phyloP scores from a whole-genome alignment of 768 basidiomycete genomes.

The Chlorophyllum brunneum region DNA sequence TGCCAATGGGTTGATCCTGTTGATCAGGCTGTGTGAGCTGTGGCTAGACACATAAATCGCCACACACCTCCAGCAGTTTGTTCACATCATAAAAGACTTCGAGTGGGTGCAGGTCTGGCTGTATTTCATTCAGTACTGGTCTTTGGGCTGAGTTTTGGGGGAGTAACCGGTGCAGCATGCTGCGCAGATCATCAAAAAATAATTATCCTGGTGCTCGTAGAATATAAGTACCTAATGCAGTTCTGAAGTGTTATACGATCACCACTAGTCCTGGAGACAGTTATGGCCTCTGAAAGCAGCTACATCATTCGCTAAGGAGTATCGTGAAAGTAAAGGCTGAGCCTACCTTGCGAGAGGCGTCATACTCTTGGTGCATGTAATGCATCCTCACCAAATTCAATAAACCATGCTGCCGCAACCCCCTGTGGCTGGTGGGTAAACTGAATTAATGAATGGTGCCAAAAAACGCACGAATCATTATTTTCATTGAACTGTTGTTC shows the following conservation, averaged over 20 bases:
- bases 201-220: not conserved
- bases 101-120: conserved; percentile 69
- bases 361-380: conserved; percentile 63
- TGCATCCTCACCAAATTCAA: conserved; percentile 78
- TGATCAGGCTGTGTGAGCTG: not conserved
- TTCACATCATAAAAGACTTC: conserved; percentile 75
- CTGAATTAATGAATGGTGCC: not conserved
- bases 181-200: conserved; percentile 23
- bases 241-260: conserved; percentile 74
- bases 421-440: conserved; percentile 36
- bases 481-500: conserved; percentile 82
- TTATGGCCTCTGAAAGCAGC: conserved; percentile 75
- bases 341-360: conserved; percentile 62
- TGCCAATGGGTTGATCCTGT: conserved; percentile 68
- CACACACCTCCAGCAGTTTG: conserved; percentile 63
- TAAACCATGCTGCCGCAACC: conserved; percentile 75
- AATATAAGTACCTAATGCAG: conserved; percentile 58
- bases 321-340: conserved; percentile 4
- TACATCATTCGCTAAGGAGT: conserved; percentile 23
- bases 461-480: conserved; percentile 67
- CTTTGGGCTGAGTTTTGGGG: conserved; percentile 40
- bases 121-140: conserved; percentile 65
- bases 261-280: conserved; percentile 66
- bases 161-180: conserved; percentile 71
- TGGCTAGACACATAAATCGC: not conserved